Percentiles rank a stretch among this genome's conserved stretches.
Conservation (phyloP, 2,329 filamentous ascomycete species). For the Aspergillus sp. region DNA sequence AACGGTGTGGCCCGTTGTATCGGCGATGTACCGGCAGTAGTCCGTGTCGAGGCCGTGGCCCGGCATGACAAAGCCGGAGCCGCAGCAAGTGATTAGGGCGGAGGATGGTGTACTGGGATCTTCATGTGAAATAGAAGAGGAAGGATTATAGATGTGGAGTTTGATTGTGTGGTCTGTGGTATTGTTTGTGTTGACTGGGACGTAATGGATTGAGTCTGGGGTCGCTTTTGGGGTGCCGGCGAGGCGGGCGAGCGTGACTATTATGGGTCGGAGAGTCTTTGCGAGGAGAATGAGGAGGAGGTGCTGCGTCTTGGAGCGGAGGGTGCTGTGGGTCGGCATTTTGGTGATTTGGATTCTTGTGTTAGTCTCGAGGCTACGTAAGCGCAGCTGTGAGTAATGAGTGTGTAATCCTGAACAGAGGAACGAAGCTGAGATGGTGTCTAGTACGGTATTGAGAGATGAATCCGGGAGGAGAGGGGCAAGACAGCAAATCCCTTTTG, state of each 20-base stretch:
- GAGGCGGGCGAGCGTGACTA: not conserved
- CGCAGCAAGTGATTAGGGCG: conserved; percentile 37
- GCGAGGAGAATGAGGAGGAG: not conserved
- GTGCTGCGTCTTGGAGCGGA: not conserved
- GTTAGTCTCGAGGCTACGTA: not conserved
- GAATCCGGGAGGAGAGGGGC: not conserved
- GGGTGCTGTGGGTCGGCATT: conserved; percentile 7
- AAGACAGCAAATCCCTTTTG: not conserved
- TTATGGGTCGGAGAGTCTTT: not conserved
- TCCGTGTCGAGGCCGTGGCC: conserved; percentile 34
- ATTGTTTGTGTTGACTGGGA: conserved; percentile 28
- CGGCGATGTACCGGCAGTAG: conserved; percentile 31
- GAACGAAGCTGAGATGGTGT: not conserved
- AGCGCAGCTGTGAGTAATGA: not conserved
- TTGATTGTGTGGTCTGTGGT: conserved; percentile 27
- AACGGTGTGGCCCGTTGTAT: conserved; percentile 32
- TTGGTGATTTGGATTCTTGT: not conserved
- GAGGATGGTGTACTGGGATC: conserved; percentile 17
- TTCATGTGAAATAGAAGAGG: not conserved
- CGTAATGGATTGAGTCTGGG: conserved; percentile 28
- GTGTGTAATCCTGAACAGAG: not conserved
- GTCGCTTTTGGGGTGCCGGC: conserved; percentile 12
- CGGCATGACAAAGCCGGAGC: conserved; percentile 36
- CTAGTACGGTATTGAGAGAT: not conserved
- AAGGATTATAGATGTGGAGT: conserved; percentile 31